These are phyloP conservation scores for Podaxis pistillaris DNA, from an alignment of 768 basidiomycete species.

Conservation along the genomic window DNA sequence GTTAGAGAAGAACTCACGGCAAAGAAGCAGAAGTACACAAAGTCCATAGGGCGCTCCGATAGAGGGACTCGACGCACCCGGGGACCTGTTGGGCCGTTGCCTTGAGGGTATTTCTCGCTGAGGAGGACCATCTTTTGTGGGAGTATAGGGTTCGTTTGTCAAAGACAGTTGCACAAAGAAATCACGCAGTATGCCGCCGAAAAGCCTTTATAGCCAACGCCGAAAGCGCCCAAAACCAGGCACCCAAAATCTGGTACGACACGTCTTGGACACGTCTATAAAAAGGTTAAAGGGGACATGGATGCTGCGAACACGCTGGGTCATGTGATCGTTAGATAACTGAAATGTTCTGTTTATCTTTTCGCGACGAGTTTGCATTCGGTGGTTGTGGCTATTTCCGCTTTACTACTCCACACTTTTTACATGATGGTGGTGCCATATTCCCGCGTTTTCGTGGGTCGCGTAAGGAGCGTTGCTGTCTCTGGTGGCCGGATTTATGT, in stretches of 20 bases:
- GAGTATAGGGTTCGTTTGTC: background rate
- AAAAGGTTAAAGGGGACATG: background rate
- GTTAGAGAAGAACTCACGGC: constrained; percentile 37
- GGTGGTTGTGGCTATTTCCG: background rate
- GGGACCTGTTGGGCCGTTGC: constrained; percentile 8
- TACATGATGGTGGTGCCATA: constrained; percentile 33
- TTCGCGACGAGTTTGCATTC: background rate
- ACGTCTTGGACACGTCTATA: background rate
- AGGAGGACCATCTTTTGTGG: constrained; percentile 21
- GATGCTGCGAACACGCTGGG: background rate
- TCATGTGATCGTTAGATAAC: background rate
- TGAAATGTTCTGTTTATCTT: background rate
- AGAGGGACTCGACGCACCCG: constrained; percentile 33
- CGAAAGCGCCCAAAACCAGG: background rate
- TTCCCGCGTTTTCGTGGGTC: constrained; percentile 41
- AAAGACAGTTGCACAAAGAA: background rate
- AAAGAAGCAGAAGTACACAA: constrained; percentile 73
- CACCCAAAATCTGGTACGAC: background rate
- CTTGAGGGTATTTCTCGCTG: constrained; percentile 19
- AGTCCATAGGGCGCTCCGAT: constrained; percentile 57
- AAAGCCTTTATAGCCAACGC: background rate
- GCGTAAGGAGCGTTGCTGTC: constrained; percentile 37
- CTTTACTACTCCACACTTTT: background rate
- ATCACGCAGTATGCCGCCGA: background rate
- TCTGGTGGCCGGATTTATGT: constrained; percentile 66